Conservation (phyloP, 2,329 filamentous ascomycete species). For the Xylariaceae sp. region DNA sequence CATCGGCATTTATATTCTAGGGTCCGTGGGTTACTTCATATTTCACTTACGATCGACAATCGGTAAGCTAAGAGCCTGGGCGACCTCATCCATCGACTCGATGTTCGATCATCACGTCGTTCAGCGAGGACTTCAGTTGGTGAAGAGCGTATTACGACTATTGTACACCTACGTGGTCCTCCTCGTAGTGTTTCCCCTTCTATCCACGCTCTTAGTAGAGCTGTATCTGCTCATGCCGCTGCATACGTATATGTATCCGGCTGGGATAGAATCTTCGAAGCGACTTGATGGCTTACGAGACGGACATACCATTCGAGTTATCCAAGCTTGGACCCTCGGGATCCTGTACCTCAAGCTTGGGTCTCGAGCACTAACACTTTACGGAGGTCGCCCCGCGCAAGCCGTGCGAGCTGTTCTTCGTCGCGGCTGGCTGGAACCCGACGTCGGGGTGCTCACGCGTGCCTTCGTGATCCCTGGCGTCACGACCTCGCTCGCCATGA, state of each 20-base stretch:
- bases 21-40: constrained; percentile 64
- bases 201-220: constrained; percentile 80
- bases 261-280: constrained; percentile 30
- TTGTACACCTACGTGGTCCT: constrained; percentile 77
- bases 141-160: constrained; percentile 49
- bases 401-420: constrained; percentile 75
- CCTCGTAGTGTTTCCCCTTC: constrained; percentile 75
- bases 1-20: constrained; percentile 81
- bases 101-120: constrained; percentile 38
- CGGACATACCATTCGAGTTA: constrained; percentile 76
- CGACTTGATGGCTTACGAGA: constrained; percentile 35
- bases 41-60: constrained; percentile 52
- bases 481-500: constrained; percentile 61
- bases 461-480: constrained; percentile 81
- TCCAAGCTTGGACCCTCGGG: constrained; percentile 93
- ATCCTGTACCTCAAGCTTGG: constrained; percentile 86
- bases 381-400: constrained; percentile 70
- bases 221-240: constrained; percentile 87
- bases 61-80: constrained; percentile 38
- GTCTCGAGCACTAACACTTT: constrained; percentile 67
- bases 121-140: constrained; percentile 34
- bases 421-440: constrained; percentile 77
- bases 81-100: constrained; percentile 27
- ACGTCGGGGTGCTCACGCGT: constrained; percentile 77
- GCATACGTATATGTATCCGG: constrained; percentile 70